Evolutionary conservation across 148 eudicot species (phyloP), one percentile per base, ranked within the genome.

Genomic region (Heliosperma pusillum): DNA sequence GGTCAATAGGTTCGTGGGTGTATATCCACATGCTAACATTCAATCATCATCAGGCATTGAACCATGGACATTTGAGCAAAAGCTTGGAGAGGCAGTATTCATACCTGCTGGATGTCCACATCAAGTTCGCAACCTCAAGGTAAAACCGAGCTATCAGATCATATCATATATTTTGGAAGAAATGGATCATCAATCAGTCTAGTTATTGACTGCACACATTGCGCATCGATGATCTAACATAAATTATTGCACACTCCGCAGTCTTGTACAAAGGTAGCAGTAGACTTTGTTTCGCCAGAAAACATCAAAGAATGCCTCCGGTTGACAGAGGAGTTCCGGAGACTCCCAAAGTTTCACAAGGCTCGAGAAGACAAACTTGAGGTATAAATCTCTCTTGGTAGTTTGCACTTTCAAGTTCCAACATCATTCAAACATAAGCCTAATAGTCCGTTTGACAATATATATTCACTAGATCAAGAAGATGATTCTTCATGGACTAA

Each of bases 91-190:
- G 79, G 98, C 98, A 1, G 98, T 95, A 27, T 90, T 95, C 64
- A 95, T 95, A 77, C 98, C 98, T 68, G 97, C 97, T 61, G 97
- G 98, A 13, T 95, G 98, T 68, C 97, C 98, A 7, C 98, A 92
- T 66, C 98, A 95, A 86, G 98, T 95, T 66, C 84, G 97, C 44
- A 92, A 92, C 77, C 86, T 85, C 55, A 86, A 90, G 90, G 98
- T 93, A 62, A 72, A 6, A 7, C 60, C 66, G 30, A 63, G 7
- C 11, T 33, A 13, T 20, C 45, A 8, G 6, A 61, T 45, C 16
- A 10, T 55, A 1, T 19, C 47, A 19, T 19, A 62, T 27, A 25
- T 61, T 61, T 25, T 3, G 15, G 36, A 12, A 16, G 33, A 63
- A 33, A 33, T 33, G 5, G 40, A 33, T 63, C 16, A 24, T 33